Base-by-base conservation (phyloP, 116 monocot genomes). In the Phalaenopsis hybrid region DNA sequence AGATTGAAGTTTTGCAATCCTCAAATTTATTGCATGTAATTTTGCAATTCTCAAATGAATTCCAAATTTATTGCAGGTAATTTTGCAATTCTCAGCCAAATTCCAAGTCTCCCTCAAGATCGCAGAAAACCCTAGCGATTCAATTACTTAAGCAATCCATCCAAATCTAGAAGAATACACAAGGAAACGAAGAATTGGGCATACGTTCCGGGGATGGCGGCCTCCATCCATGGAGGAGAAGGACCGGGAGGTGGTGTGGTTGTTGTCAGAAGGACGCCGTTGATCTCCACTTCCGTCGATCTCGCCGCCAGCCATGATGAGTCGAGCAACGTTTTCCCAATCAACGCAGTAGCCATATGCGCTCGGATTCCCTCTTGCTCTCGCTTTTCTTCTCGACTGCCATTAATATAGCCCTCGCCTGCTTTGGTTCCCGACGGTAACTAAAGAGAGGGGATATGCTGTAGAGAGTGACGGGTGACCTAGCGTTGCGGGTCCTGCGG, bases 261-360 rank as follows among this genome's bases (percentile, higher is more conserved):
- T 79, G 97, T 98, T 67, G 93, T 94, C 61, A 98, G 89, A 86
- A 93, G 90, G 46, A 91, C 89, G 34, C 97, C 97, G 55, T 85
- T 93, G 85, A 86, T 81, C 15, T 70, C 44, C 43, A 98, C 86
- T 43, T 98, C 95, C 34, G 91, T 91, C 17, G 95, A 94, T 81
- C 97, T 84, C 65, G 97, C 97, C 6, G 97, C 97, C 63, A 94
- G 75, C 97, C 97, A 98, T 82, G 92, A 93, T n/a, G 93, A 88
- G 79, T 98, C 92, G 73, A 98, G 88, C 86, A 81, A 88, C 78
- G 57, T 88, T 88, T 88, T 89, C 85, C 86, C 92, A 7, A 90
- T 78, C n/a, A 61, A n/a, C 61, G 3, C 61, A 28, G 18, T 69
- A 8, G 74, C 44, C 18, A 45, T 34, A 5, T 70, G 11, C 75